Evolutionary conservation across 2,329 filamentous ascomycete species (phyloP).

Genomic region (Myriosclerotinia curreyana): DNA sequence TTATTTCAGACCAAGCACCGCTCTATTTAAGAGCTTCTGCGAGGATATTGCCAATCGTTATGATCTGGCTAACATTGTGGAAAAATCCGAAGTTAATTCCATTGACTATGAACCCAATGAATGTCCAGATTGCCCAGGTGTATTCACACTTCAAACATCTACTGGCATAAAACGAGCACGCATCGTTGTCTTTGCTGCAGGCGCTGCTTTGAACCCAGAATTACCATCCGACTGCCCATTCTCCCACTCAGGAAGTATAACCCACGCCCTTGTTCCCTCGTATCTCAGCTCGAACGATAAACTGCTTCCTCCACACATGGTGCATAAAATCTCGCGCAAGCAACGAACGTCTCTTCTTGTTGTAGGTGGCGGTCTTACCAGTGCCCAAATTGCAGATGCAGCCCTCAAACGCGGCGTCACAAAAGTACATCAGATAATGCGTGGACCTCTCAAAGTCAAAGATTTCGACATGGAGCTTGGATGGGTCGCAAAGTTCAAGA

Average conservation of each 20-base stretch:
- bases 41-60: constrained; percentile 56
- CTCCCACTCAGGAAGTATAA: constrained; percentile 33
- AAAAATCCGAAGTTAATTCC: constrained; percentile 47
- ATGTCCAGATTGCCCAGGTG: constrained; percentile 41
- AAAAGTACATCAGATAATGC: constrained; percentile 69
- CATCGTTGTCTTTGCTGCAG: constrained; percentile 67
- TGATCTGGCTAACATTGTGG: constrained; percentile 54
- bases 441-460: constrained; percentile 59
- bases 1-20: constrained; percentile 63
- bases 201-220: constrained; percentile 59
- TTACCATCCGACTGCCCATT: constrained; percentile 42
- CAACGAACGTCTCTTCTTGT: constrained; percentile 63
- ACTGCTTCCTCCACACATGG: constrained; percentile 41
- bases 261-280: constrained; percentile 26
- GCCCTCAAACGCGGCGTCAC: constrained; percentile 61
- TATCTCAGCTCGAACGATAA: constrained; percentile 9
- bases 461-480: constrained; percentile 73
- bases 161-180: constrained; percentile 54
- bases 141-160: constrained; percentile 64
- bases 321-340: constrained; percentile 50
- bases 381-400: constrained; percentile 69
- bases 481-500: constrained; percentile 82
- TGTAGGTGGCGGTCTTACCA: constrained; percentile 72
- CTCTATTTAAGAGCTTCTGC: constrained; percentile 62
- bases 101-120: constrained; percentile 28